Conservation (phyloP, 495 filamentous ascomycete species). For the Xylaria grammica region DNA sequence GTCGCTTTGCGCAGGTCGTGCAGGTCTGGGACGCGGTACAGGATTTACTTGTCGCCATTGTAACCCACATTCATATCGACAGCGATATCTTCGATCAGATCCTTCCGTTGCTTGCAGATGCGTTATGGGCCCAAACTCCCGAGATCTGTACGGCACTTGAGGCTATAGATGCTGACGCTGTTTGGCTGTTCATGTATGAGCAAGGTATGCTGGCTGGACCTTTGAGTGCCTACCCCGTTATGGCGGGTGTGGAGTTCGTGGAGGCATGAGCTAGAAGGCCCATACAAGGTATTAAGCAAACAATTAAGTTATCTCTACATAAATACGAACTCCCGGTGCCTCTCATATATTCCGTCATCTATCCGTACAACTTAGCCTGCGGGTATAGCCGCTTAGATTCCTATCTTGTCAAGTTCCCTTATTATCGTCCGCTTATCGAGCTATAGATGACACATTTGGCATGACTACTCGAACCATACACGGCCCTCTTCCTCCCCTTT, state of each 20-base stretch:
- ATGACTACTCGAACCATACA: too few species aligned
- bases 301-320: too few species aligned
- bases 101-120: conserved; percentile 61
- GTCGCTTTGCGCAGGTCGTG: conserved; percentile 57
- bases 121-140: conserved; percentile 50
- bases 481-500: too few species aligned
- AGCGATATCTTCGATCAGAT: conserved; percentile 73
- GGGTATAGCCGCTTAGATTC: too few species aligned
- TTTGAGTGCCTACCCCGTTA: neutral
- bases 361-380: too few species aligned
- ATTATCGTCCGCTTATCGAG: too few species aligned
- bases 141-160: conserved; percentile 62
- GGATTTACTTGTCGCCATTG: conserved; percentile 56
- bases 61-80: conserved; percentile 61
- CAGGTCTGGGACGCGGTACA: conserved; percentile 66
- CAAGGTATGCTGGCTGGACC: conserved; percentile 35
- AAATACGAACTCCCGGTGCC: too few species aligned
- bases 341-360: too few species aligned
- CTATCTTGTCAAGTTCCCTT: too few species aligned
- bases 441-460: too few species aligned
- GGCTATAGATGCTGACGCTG: conserved; percentile 68
- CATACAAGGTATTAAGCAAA: neutral
- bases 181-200: conserved; percentile 67
- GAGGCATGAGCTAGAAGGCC: neutral
- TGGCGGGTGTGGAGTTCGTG: conserved; percentile 13